phyloP scores from a whole-genome alignment of 495 filamentous ascomycete species.

The Sphaerosporella brunnea region DNA sequence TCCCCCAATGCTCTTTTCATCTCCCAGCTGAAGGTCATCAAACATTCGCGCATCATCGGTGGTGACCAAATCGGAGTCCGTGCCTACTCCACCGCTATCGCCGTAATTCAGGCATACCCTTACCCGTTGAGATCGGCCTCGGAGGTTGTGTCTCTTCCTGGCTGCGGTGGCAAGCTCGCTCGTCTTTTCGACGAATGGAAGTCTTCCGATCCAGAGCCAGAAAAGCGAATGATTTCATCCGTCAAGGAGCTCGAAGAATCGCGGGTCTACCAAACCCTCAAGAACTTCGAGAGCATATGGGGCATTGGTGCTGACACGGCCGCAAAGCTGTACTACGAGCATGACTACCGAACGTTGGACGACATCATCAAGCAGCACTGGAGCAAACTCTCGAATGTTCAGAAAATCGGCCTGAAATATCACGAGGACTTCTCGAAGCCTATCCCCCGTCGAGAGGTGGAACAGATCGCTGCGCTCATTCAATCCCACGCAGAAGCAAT shows the following conservation, averaged over 20 bases:
- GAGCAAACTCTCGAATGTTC: constrained; percentile 51
- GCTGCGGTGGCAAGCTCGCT: constrained; percentile 67
- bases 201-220: constrained; percentile 26
- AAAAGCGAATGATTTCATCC: constrained; percentile 39
- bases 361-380: constrained; percentile 77
- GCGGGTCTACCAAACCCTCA: constrained; percentile 42
- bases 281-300: constrained; percentile 65
- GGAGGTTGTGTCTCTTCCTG: constrained; percentile 58
- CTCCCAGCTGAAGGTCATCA: constrained; percentile 53
- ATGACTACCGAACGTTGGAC: constrained; percentile 60
- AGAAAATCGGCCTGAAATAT: constrained; percentile 92
- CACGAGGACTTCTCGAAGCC: constrained; percentile 61
- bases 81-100: constrained; percentile 80
- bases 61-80: constrained; percentile 62
- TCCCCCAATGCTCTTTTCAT: constrained; percentile 67
- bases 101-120: constrained; percentile 68
- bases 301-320: constrained; percentile 77
- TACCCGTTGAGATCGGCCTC: constrained; percentile 34
- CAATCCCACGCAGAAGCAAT: constrained; percentile 41
- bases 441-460: constrained; percentile 58
- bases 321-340: constrained; percentile 59
- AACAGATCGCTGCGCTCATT: constrained; percentile 45
- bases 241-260: constrained; percentile 47
- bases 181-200: constrained; percentile 62
- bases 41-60: constrained; percentile 46